Base-by-base conservation (phyloP, 192 early-diverging fungal genomes). In the Lobosporangium transversale region DNA sequence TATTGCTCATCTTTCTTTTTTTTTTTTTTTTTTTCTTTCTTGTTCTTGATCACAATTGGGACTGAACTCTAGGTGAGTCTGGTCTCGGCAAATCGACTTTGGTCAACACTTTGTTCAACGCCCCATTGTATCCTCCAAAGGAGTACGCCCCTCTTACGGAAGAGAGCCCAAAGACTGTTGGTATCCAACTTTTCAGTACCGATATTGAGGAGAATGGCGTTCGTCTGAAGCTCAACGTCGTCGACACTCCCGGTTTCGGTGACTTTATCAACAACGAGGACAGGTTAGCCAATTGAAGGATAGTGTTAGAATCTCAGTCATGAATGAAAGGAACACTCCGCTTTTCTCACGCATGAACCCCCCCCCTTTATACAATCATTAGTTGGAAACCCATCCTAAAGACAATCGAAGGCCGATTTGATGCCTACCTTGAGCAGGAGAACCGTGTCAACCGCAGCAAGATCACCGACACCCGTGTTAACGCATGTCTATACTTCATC, bases 221-320 rank as follows among this genome's bases (percentile, higher is more conserved):
- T 59, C 90, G 90, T 68, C 88, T 99, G 47, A 90, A 92, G 78
- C 86, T 99, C 15, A 97, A 91, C 36, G 93, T 99, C 24, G 95
- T 97, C 20, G 97, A 99, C 70, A 98, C 97, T 26, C 97, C 97
- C 43, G 97, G 96, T 15, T 99, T 95, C 78, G 96, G 97, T 65
- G 97, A 99, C 79, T 95, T 94, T 81, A 94, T 99, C 70, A 99
- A 98, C 86, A 99, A 99, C 81, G 96, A 98, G 59, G 90, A 95
- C 47, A 93, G 94, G 90, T 93, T 82, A 32, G 20, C 10, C 14
- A 18, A 10, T 26, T 27, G 31, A n/a, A 1, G 18, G 2, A 5
- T 23, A 40, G 15, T 15, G 7, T 1, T 1, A 1, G 7, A 50
- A 50, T 20, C 49, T 42, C 9, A 42, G n/a, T n/a, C n/a, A n/a